A percentile compares a stretch with the other conserved stretches of the same genome.
Conservation (phyloP, 192 early-diverging fungal species). For the Blastocladiella britannica region DNA sequence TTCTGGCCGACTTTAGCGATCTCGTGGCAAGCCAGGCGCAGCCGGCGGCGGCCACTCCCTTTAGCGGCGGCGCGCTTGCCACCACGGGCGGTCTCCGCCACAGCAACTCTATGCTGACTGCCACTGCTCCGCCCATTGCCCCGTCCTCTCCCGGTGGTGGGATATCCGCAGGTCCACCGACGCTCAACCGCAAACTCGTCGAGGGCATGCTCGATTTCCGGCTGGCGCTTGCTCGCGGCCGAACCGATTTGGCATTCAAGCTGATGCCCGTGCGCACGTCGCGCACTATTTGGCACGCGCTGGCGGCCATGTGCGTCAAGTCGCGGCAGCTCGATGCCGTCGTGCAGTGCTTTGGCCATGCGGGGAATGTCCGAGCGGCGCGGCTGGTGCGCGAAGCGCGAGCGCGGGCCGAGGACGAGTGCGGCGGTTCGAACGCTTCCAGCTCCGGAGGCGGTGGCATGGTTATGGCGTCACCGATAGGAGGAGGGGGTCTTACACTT, state of each 20-base stretch:
- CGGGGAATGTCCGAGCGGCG: slow-evolving; percentile 20
- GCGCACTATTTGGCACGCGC: slow-evolving; percentile 18
- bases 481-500: no score
- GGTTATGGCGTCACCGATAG: no score
- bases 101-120: no score
- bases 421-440: no score
- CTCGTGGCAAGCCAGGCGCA: no score
- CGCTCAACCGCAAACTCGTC: slow-evolving; percentile 5
- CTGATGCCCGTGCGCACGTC: neutral
- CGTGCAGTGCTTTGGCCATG: slow-evolving; percentile 16
- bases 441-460: no score
- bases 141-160: no score
- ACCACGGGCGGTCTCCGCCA: no score
- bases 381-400: slow-evolving; percentile 1
- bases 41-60: no score
- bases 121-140: no score
- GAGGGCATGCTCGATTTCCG: slow-evolving; percentile 24
- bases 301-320: slow-evolving; percentile 30
- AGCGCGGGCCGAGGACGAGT: neutral
- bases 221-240: slow-evolving; percentile 21
- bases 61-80: no score
- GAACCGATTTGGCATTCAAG: slow-evolving; percentile 27
- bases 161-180: no score
- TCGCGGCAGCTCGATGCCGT: slow-evolving; percentile 17
- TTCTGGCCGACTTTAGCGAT: neutral